A percentile compares a stretch with the other conserved stretches of the same genome.
Conservation (phyloP, 2,329 filamentous ascomycete species). For the Chrysoporthe austroafricana region DNA sequence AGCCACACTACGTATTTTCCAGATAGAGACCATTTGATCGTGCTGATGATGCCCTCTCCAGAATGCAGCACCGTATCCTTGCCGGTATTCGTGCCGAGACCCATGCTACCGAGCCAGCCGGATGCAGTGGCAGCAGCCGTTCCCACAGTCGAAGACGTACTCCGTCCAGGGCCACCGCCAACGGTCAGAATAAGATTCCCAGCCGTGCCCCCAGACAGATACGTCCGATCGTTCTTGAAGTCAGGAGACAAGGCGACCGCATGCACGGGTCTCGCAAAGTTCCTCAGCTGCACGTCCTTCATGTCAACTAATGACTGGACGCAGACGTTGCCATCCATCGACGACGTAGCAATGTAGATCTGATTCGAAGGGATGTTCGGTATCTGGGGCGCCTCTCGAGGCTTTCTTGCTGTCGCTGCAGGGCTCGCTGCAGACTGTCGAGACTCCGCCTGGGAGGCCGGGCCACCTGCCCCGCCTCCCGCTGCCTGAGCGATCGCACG, state of each 20-base stretch:
- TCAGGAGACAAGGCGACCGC: constrained; percentile 93
- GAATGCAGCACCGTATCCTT: constrained; percentile 88
- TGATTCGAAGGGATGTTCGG: constrained; percentile 82
- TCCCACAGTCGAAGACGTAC: constrained; percentile 83
- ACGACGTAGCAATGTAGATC: constrained; percentile 91
- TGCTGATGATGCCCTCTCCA: constrained; percentile 88
- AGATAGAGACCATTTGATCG: constrained; percentile 92
- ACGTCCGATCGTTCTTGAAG: constrained; percentile 85
- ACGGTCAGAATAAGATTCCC: constrained; percentile 86
- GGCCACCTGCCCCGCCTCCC: constrained; percentile 41
- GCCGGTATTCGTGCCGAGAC: constrained; percentile 75
- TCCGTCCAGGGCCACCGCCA: constrained; percentile 78
- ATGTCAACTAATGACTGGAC: constrained; percentile 84
- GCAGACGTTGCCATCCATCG: constrained; percentile 94
- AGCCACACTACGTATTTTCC: constrained; percentile 94
- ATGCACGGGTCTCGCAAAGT: constrained; percentile 91
- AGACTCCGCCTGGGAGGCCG: constrained; percentile 39
- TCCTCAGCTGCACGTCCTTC: constrained; percentile 88
- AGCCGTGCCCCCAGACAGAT: constrained; percentile 87
- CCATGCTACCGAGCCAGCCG: constrained; percentile 90
- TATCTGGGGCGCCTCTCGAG: constrained; percentile 58
- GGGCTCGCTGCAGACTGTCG: constrained; percentile 50
- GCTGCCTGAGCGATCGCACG: constrained; percentile 37
- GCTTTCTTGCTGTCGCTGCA: constrained; percentile 54
- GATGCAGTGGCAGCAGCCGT: constrained; percentile 83